phyloP scores from a whole-genome alignment of 2,329 filamentous ascomycete species.

The Exophiala dermatitidis region DNA sequence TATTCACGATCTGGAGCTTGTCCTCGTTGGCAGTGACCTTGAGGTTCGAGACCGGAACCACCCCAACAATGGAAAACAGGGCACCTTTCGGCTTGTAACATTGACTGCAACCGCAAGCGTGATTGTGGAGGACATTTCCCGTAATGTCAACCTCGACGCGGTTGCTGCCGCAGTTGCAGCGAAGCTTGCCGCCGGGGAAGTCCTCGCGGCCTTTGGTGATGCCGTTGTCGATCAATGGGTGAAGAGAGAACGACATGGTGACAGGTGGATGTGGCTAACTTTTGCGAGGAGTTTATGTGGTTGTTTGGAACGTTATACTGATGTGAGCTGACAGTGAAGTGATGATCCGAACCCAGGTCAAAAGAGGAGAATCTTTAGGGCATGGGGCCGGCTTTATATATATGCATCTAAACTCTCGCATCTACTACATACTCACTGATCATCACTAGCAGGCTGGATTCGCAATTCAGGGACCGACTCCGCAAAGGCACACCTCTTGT shows the following conservation, averaged over 20 bases:
- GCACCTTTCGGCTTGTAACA: conserved; percentile 62
- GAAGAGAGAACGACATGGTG: conserved; percentile 41
- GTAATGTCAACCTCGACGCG: conserved; percentile 53
- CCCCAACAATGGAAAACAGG: conserved; percentile 58
- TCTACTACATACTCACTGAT: no score
- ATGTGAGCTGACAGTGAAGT: no score
- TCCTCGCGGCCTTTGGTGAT: conserved; percentile 48
- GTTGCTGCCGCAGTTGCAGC: conserved; percentile 52
- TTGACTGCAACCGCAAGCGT: conserved; percentile 64
- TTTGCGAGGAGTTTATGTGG: neutral
- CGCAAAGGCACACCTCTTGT: no score
- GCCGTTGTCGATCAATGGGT: conserved; percentile 58
- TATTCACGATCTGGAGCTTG: conserved; percentile 54
- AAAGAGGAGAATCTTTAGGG: no score
- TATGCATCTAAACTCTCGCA: no score
- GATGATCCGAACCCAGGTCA: no score
- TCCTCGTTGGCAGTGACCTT: conserved; percentile 50
- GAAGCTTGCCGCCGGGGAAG: conserved; percentile 55
- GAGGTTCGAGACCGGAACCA: conserved; percentile 51
- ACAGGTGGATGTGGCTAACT: neutral
- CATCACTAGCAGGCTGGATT: no score
- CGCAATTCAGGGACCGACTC: no score
- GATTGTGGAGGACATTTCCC: conserved; percentile 59
- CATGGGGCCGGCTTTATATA: no score
- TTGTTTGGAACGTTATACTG: neutral